phyloP scores from a whole-genome alignment of 768 basidiomycete genomes.

The Exsudoporus frostii region DNA sequence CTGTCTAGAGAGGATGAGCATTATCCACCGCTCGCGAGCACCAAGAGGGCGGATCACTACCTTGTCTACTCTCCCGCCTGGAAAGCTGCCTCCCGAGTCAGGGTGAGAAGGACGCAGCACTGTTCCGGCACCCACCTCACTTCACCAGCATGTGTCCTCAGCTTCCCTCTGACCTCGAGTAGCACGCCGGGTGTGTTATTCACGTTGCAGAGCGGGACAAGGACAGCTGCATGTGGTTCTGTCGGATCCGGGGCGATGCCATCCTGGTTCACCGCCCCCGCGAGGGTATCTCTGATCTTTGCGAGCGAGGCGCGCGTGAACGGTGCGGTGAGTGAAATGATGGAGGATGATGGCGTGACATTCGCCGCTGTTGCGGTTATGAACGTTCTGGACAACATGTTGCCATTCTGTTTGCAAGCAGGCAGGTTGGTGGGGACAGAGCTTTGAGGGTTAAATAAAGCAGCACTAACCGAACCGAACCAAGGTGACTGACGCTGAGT shows the following conservation, averaged over 20 bases:
- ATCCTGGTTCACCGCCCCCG: constrained; percentile 9
- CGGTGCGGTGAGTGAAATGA: constrained; percentile 34
- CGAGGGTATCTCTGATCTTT: constrained; percentile 30
- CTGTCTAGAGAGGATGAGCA: constrained; percentile 38
- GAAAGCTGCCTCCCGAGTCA: constrained; percentile 50
- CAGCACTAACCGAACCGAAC: background rate
- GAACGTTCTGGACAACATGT: constrained; percentile 29
- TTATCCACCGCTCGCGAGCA: background rate
- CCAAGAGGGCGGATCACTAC: constrained; percentile 32
- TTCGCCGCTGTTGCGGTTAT: constrained; percentile 9
- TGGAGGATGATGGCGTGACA: constrained; percentile 10
- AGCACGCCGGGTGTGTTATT: constrained; percentile 61
- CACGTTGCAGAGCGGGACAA: constrained; percentile 79
- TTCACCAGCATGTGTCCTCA: constrained; percentile 76
- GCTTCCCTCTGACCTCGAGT: constrained; percentile 63
- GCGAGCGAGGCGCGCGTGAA: constrained; percentile 36
- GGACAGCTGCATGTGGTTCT: constrained; percentile 60
- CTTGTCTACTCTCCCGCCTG: constrained; percentile 68
- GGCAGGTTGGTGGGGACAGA: background rate
- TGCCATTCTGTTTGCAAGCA: constrained; percentile 15
- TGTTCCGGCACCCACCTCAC: constrained; percentile 52
- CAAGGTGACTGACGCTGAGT: too few relatives aligned
- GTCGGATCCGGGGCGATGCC: constrained; percentile 16
- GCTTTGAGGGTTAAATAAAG: background rate
- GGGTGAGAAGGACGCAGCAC: background rate